Evolutionary conservation across 495 filamentous ascomycete genomes (phyloP), one percentile per base, ranked within the genome.

Genomic region (Glonium stellatum): DNA sequence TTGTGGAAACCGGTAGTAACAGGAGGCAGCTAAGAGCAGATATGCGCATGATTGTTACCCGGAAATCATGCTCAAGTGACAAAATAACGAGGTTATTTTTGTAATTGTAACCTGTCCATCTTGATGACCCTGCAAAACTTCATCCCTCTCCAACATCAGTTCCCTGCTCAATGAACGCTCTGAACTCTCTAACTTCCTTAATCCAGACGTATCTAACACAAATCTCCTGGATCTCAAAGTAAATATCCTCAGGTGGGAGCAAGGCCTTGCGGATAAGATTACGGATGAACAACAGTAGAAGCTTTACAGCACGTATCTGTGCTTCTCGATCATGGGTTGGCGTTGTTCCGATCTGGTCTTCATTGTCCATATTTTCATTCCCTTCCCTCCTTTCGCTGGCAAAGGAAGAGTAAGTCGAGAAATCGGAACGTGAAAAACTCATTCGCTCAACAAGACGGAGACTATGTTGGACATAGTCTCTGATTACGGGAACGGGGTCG

Each of bases 151-250:
- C 25, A 37, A 13, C 54, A 35, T 57, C 37, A 36, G 22, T 39
- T 13, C 42, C 57, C 44, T 59, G 18, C 47, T 58, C 54, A 19
- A 57, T 35, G 34, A 57, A 57, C 9, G 18, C 22, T 36, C 62
- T 62, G 39, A 70, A 68, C 39, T 71, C 69, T 37, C 70, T 66
- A 5, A 72, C 68, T 49, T 72, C 70, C 36, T 62, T 69, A 6
- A 72, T 58, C 68, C 68, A 72, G 23, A 72, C 58, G 59, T 67
- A 72, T 39, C 72, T 65, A 15, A 75, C 71, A 10, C 75, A 72
- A 49, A 77, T 55, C 64, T 76, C 73, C 58, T 73, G 68, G 31
- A 77, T 70, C 55, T 75, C 73, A 47, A 72, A 77, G 52, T 65
- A 74, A 31, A 75, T 65, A n/a, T 72, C 68, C 41, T 70, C 61